phyloP scores from a whole-genome alignment of 2,329 filamentous ascomycete species.

The Pseudogymnoascus sp. region DNA sequence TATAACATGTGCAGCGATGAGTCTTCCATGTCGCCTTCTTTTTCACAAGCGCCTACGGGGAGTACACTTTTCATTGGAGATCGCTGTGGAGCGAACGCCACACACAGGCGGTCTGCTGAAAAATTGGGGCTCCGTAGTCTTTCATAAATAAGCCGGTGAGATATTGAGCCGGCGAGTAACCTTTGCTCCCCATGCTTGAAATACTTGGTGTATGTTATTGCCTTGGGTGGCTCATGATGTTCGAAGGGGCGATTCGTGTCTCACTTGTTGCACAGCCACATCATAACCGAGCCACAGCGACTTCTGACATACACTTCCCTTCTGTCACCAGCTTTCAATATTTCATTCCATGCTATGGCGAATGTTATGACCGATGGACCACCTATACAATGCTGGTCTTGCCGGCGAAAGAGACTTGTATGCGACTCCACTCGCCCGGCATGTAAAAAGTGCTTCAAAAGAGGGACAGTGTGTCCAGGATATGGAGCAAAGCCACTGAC shows the following conservation, averaged over 20 bases:
- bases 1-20: neutral
- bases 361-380: neutral
- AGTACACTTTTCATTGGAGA: neutral
- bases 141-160: neutral
- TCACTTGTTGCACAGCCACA: neutral
- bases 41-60: neutral
- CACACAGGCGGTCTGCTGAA: neutral
- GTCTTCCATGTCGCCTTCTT: neutral
- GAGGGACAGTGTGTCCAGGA: neutral
- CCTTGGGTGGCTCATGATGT: neutral
- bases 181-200: neutral
- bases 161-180: neutral
- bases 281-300: neutral
- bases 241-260: neutral
- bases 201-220: neutral
- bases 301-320: neutral
- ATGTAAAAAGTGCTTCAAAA: slow-evolving; percentile 2
- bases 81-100: neutral
- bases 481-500: slow-evolving; percentile 1
- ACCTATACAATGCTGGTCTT: neutral
- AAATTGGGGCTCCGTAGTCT: neutral
- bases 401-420: neutral
- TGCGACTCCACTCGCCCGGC: neutral
- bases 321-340: neutral
- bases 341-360: neutral